phyloP scores from a whole-genome alignment of 1,284 basidiomycete species.

The Pseudozyma hubeiensis region DNA sequence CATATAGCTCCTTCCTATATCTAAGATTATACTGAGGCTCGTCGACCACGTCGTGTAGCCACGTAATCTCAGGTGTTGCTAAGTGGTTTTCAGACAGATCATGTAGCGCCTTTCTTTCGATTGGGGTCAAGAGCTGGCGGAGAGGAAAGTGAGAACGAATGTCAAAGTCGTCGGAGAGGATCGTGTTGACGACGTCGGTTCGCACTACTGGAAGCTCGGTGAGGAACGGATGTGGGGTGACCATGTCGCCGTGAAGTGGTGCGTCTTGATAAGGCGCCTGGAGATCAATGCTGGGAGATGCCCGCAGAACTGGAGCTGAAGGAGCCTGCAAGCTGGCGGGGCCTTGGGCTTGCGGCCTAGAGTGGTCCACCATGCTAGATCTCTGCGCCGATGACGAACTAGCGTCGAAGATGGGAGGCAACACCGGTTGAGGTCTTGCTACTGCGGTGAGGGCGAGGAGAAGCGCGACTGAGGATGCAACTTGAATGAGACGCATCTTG shows the following conservation, averaged over 20 bases:
- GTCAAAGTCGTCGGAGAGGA: background rate
- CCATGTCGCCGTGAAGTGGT: background rate
- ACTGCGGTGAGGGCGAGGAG: background rate
- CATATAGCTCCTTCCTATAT: conserved; percentile 11
- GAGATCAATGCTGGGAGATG: background rate
- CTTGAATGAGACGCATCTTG: too few species aligned
- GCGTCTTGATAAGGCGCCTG: background rate
- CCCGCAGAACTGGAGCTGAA: background rate
- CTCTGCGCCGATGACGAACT: background rate
- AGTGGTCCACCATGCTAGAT: too few species aligned
- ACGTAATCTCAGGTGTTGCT: background rate
- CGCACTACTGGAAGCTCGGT: background rate
- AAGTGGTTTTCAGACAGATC: conserved; percentile 11
- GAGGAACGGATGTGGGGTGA: background rate
- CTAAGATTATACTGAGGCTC: conserved; percentile 20
- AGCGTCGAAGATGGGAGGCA: background rate
- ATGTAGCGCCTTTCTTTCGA: background rate
- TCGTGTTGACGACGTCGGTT: conserved; percentile 4
- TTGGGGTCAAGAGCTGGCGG: background rate
- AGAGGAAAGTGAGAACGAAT: conserved; percentile 5
- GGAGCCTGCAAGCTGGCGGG: background rate
- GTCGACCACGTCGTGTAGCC: conserved; percentile 13
- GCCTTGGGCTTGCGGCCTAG: background rate
- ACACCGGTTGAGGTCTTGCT: background rate
- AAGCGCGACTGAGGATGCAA: too few species aligned